Conservation (phyloP, 2,329 filamentous ascomycete species). For the Alternaria sp. region DNA sequence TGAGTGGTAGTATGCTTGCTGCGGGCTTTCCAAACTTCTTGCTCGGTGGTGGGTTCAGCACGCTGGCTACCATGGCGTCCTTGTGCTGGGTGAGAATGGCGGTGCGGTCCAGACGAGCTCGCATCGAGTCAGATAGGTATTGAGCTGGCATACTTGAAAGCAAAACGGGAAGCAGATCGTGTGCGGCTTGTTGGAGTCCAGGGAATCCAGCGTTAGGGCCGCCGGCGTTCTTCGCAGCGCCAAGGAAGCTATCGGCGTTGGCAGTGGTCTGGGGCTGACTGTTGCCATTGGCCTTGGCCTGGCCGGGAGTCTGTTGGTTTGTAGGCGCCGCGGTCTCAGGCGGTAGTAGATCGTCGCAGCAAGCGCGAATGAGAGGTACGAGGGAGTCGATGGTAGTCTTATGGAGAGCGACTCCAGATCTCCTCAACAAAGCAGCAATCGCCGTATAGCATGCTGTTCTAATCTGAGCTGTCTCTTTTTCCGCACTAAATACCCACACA, state of each 20-base stretch:
- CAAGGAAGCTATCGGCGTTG: conserved; percentile 77
- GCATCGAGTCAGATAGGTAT: conserved; percentile 71
- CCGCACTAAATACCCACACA: conserved; percentile 70
- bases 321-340: conserved; percentile 41
- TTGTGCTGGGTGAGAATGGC: conserved; percentile 74
- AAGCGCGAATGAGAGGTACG: conserved; percentile 66
- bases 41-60: conserved; percentile 75
- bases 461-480: conserved; percentile 58
- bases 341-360: conserved; percentile 76
- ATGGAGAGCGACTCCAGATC: conserved; percentile 70
- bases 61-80: conserved; percentile 78
- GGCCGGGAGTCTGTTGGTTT: conserved; percentile 46
- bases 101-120: conserved; percentile 79
- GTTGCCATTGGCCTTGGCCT: conserved; percentile 51
- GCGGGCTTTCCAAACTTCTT: conserved; percentile 66
- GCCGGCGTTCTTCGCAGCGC: conserved; percentile 43
- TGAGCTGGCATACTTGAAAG: conserved; percentile 70
- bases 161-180: conserved; percentile 65
- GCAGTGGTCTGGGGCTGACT: conserved; percentile 48
- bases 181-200: conserved; percentile 64
- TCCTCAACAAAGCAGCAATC: conserved; percentile 62
- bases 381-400: conserved; percentile 71
- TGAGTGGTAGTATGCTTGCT: conserved; percentile 79
- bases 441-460: conserved; percentile 68
- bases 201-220: conserved; percentile 46